Conservation (phyloP, 2,329 filamentous ascomycete genomes). For the Penicillium sp. region DNA sequence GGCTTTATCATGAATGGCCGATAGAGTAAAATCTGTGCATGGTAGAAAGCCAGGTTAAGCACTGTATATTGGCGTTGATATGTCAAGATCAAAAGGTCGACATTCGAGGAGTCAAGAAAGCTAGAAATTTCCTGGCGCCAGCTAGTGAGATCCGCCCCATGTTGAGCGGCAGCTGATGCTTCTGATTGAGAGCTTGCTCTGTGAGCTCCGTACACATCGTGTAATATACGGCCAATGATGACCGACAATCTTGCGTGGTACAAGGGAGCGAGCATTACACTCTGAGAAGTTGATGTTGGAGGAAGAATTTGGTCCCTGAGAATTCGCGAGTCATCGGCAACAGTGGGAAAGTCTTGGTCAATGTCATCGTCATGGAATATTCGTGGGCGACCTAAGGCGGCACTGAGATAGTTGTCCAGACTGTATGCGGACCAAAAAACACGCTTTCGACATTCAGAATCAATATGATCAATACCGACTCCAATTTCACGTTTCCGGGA, state of each 20-base stretch:
- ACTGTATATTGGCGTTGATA: slow-evolving; percentile 44
- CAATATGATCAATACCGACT: slow-evolving; percentile 2
- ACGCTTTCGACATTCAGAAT: slow-evolving; percentile 31
- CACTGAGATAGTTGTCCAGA: slow-evolving; percentile 56
- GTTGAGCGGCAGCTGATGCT: slow-evolving; percentile 36
- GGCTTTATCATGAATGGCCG: slow-evolving; percentile 28
- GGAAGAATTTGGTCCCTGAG: slow-evolving; percentile 18
- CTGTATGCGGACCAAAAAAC: slow-evolving; percentile 58
- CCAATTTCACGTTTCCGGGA: slow-evolving; percentile 14
- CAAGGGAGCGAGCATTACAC: slow-evolving; percentile 44
- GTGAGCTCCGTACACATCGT: slow-evolving; percentile 38
- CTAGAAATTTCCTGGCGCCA: slow-evolving; percentile 46
- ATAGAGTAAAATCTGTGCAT: slow-evolving; percentile 31
- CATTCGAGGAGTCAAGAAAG: slow-evolving; percentile 27
- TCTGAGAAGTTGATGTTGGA: slow-evolving; percentile 26
- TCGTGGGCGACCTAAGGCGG: slow-evolving; percentile 54
- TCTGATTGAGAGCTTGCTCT: slow-evolving; percentile 14
- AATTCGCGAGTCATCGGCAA: slow-evolving; percentile 21
- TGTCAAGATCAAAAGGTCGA: slow-evolving; percentile 36
- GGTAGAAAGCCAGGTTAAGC: slow-evolving; percentile 32
- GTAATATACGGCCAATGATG: slow-evolving; percentile 43
- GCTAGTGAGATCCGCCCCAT: slow-evolving; percentile 39
- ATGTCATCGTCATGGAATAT: slow-evolving; percentile 59
- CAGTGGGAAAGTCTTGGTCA: slow-evolving; percentile 41
- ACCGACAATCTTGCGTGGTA: slow-evolving; percentile 44